phyloP scores from a whole-genome alignment of 2,329 filamentous ascomycete genomes.

The Arthroderma sp. region DNA sequence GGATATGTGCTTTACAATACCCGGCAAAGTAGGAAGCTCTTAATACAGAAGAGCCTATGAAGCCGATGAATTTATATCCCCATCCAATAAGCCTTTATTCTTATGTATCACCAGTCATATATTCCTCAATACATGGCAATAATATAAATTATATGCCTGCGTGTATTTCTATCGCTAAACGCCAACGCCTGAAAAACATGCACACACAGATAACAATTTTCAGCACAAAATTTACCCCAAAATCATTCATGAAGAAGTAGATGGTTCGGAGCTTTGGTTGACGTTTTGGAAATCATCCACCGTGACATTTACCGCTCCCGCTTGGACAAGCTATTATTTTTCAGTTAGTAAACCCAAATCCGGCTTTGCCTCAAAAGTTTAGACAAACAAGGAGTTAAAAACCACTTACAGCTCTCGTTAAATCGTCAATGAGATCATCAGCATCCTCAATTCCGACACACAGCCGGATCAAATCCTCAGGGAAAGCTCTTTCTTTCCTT shows the following conservation, averaged over 20 bases:
- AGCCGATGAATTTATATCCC: neutral
- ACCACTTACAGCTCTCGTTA: constrained; percentile 70
- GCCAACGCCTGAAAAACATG: neutral
- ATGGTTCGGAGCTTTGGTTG: constrained; percentile 3
- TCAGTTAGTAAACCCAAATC: neutral
- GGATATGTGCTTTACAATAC: neutral
- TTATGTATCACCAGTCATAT: neutral
- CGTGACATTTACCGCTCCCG: constrained; percentile 78
- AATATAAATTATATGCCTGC: too few relatives aligned
- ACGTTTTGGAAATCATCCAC: constrained; percentile 68
- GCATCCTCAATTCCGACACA: constrained; percentile 95
- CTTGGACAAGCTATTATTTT: constrained; percentile 62
- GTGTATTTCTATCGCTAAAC: neutral
- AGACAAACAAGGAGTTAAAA: neutral
- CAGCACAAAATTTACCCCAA: neutral
- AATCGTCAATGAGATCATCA: constrained; percentile 82
- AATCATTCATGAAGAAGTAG: neutral
- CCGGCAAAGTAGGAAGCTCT: neutral
- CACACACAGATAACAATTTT: neutral
- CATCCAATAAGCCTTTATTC: neutral
- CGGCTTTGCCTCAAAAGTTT: neutral
- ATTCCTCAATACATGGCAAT: neutral
- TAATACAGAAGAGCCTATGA: neutral
- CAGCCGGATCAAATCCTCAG: constrained; percentile 88
- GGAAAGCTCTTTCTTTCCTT: constrained; percentile 74